Percentiles rank a stretch among this genome's conserved stretches.
Evolutionary conservation across 1,284 basidiomycete species (phyloP).

Genomic region (Somion occarium): DNA sequence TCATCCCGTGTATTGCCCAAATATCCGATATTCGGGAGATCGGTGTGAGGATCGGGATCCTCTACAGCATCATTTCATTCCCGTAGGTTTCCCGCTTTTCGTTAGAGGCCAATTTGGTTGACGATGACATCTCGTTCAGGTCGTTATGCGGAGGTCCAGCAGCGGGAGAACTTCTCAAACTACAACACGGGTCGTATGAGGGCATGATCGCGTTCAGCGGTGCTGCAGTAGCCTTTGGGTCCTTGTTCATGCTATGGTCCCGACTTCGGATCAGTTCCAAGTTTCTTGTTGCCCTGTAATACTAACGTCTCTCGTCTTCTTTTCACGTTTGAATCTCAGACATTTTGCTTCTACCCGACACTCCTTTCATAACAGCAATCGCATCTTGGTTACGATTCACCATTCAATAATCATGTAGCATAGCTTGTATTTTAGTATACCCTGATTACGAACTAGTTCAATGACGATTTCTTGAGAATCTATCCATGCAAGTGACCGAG

Average conservation of each 20-base stretch:
- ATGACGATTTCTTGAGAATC: too few relatives aligned
- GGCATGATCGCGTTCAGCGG: constrained; percentile 57
- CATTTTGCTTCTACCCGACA: too few relatives aligned
- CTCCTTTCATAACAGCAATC: too few relatives aligned
- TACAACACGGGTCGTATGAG: constrained; percentile 40
- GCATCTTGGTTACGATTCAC: too few relatives aligned
- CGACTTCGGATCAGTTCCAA: constrained; percentile 40
- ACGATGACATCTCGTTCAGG: constrained; percentile 27
- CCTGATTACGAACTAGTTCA: too few relatives aligned
- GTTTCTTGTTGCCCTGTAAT: too few relatives aligned
- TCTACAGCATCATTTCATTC: constrained; percentile 59
- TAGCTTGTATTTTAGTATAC: too few relatives aligned
- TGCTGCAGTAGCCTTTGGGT: constrained; percentile 49
- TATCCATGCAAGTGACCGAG: too few relatives aligned
- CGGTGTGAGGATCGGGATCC: constrained; percentile 53
- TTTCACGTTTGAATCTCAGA: too few relatives aligned
- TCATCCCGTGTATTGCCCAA: constrained; percentile 30
- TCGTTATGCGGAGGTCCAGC: constrained; percentile 56
- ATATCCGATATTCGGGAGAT: constrained; percentile 46
- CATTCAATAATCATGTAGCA: too few relatives aligned
- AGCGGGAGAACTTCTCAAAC: constrained; percentile 49
- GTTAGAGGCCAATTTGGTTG: neutral
- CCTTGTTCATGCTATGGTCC: constrained; percentile 45
- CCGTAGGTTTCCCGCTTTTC: constrained; percentile 43
- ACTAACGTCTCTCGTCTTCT: too few relatives aligned